These are phyloP conservation scores for Papiliotrema nemorosa DNA, from an alignment of 1,284 basidiomycete genomes.

Conservation along the genomic window DNA sequence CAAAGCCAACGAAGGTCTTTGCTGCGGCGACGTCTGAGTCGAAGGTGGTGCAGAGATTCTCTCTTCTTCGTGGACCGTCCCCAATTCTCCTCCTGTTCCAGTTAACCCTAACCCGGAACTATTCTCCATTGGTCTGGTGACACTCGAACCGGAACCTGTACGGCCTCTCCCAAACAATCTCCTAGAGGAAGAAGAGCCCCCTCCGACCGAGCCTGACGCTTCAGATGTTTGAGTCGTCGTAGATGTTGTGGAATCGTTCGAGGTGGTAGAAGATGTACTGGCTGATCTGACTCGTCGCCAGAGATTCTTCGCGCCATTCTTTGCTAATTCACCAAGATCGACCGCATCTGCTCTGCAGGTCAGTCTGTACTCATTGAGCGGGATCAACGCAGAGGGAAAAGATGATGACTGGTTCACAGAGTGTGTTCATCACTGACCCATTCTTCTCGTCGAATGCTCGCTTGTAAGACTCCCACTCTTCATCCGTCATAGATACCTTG, in stretches of 20 bases:
- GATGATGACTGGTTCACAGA: neutral
- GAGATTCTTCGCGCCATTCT: slow-evolving; percentile 36
- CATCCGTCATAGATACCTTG: slow-evolving; percentile 42
- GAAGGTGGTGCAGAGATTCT: neutral
- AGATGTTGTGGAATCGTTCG: slow-evolving; percentile 10
- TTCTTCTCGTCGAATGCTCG: slow-evolving; percentile 24
- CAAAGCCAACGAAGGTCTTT: neutral
- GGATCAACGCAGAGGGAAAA: neutral
- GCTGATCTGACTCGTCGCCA: slow-evolving; percentile 40
- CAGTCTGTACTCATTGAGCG: neutral
- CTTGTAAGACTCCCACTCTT: slow-evolving; percentile 46
- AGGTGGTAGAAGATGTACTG: slow-evolving; percentile 10
- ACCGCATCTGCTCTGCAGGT: slow-evolving; percentile 11
- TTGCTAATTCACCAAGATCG: slow-evolving; percentile 40
- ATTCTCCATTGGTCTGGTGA: neutral
- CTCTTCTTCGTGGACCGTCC: neutral
- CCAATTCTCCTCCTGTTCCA: neutral
- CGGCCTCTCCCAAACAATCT: neutral
- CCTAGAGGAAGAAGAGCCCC: neutral
- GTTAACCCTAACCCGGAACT: neutral
- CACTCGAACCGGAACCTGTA: neutral
- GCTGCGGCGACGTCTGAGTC: no score
- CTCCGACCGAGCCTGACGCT: neutral
- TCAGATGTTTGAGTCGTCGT: neutral
- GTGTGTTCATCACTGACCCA: slow-evolving; percentile 21